Conservation (phyloP, 192 early-diverging fungal species). For the Backusella westeae region DNA sequence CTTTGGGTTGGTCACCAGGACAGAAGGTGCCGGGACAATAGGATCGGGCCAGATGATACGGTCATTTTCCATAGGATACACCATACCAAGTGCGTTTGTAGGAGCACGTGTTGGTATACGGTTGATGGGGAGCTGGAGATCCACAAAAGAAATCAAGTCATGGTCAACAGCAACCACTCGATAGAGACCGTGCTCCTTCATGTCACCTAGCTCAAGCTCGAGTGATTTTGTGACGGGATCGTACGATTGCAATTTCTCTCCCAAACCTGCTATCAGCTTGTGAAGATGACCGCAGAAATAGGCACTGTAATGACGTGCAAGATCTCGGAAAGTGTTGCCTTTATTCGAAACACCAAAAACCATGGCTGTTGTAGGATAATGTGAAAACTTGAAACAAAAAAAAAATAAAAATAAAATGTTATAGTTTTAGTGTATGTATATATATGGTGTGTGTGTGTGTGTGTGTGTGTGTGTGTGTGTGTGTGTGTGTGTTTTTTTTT, state of each 20-base stretch:
- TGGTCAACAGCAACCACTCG: slow-evolving; percentile 84
- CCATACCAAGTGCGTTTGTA: neutral
- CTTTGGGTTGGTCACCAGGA: slow-evolving; percentile 88
- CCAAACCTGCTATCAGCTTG: slow-evolving; percentile 35
- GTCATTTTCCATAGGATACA: slow-evolving; percentile 18
- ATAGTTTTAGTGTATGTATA: neutral
- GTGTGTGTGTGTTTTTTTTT: neutral
- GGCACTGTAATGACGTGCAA: slow-evolving; percentile 63
- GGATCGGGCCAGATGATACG: slow-evolving; percentile 32
- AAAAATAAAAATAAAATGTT: neutral
- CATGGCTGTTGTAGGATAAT: slow-evolving; percentile 82
- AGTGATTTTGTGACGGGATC: slow-evolving; percentile 56
- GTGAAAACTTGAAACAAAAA: slow-evolving; percentile 45
- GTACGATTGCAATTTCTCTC: slow-evolving; percentile 64
- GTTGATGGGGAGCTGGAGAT: slow-evolving; percentile 62
- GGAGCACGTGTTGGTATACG: neutral
- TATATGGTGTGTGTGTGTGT: no score
- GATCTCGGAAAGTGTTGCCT: slow-evolving; percentile 55
- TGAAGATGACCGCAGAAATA: slow-evolving; percentile 91
- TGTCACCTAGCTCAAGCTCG: slow-evolving; percentile 87
- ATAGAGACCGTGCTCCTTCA: slow-evolving; percentile 88
- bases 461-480: neutral
- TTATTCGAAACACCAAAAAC: slow-evolving; percentile 65
- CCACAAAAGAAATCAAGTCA: slow-evolving; percentile 81
- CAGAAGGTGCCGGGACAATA: slow-evolving; percentile 55